A percentile compares a stretch with the other conserved stretches of the same genome.
Conservation (phyloP, 495 filamentous ascomycete genomes). For the Neurospora sp. region DNA sequence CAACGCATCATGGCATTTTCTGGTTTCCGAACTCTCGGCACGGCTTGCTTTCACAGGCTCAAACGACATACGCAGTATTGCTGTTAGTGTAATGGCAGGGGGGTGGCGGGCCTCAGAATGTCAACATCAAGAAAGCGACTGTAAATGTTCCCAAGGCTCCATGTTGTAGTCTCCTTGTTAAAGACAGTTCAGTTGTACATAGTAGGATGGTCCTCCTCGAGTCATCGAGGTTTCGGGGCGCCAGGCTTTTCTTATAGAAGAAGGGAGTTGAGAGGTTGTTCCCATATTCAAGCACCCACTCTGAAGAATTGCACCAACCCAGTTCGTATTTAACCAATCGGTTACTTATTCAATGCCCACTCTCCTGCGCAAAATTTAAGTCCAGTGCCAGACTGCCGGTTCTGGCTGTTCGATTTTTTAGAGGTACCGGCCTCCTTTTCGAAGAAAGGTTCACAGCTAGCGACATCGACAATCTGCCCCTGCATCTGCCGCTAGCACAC, state of each 20-base stretch:
- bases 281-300: background rate
- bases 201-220: background rate
- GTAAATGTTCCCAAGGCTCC: background rate
- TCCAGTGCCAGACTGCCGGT: background rate
- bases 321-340: background rate
- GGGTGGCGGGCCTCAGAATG: background rate
- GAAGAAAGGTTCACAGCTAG: background rate
- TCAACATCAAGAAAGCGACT: background rate
- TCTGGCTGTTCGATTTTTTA: background rate
- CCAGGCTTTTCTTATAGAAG: background rate
- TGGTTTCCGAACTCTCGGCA: background rate
- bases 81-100: background rate
- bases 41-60: background rate
- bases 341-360: background rate
- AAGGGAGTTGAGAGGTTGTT: background rate
- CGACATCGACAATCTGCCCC: background rate
- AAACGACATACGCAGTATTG: background rate
- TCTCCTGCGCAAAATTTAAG: background rate
- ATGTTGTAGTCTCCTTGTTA: background rate
- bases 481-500: background rate
- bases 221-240: background rate
- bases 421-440: background rate
- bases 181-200: background rate
- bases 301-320: background rate
- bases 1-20: background rate